Percentiles rank a stretch among this genome's conserved stretches.
Evolutionary conservation across 768 basidiomycete species (phyloP).

Genomic region (Lactifluus pinguis): DNA sequence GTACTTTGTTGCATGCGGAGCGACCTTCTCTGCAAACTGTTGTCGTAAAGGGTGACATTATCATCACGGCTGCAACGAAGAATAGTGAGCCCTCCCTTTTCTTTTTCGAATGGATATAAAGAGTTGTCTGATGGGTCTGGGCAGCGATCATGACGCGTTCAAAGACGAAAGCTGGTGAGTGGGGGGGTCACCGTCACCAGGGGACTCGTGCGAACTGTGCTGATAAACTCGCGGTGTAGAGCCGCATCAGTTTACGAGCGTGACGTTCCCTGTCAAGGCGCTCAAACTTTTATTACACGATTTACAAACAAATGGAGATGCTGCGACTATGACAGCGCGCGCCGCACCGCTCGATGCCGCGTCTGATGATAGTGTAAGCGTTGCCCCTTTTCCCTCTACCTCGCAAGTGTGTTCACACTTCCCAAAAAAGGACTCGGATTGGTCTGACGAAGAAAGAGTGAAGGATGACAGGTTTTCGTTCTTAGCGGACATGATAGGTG

Average conservation of each 20-base stretch:
- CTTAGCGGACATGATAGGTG: constrained; percentile 76
- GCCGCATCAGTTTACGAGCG: constrained; percentile 77
- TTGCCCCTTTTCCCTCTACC: neutral
- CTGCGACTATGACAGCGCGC: constrained; percentile 51
- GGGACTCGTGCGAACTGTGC: constrained; percentile 7
- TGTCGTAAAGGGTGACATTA: constrained; percentile 84
- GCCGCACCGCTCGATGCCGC: constrained; percentile 48
- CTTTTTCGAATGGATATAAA: neutral
- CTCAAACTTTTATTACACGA: constrained; percentile 85
- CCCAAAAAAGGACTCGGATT: constrained; percentile 66
- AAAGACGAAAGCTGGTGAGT: constrained; percentile 74
- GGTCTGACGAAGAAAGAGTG: constrained; percentile 79
- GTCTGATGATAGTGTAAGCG: constrained; percentile 67
- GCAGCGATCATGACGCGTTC: constrained; percentile 96
- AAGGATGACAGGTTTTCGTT: constrained; percentile 75
- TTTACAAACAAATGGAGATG: constrained; percentile 69
- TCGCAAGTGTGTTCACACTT: neutral
- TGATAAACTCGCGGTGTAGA: constrained; percentile 35
- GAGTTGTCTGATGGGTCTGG: neutral
- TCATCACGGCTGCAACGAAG: constrained; percentile 70
- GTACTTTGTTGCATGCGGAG: constrained; percentile 58
- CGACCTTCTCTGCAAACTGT: constrained; percentile 60
- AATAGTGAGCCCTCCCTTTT: constrained; percentile 49
- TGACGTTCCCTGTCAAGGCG: constrained; percentile 87
- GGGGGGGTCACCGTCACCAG: neutral